Conservation (phyloP, 768 basidiomycete species). For the Suillus luteus region DNA sequence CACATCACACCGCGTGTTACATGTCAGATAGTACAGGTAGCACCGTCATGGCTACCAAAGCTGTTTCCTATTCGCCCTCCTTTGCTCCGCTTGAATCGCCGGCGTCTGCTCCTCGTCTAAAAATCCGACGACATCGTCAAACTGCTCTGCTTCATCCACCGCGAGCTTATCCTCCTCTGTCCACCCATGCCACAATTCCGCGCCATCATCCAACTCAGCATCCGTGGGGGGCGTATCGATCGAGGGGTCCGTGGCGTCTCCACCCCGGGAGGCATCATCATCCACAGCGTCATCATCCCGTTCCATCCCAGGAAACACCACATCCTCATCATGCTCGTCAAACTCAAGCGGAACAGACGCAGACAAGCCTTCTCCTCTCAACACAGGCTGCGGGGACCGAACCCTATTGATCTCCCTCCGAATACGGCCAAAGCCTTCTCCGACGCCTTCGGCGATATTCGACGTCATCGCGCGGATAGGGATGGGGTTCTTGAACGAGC, state of each 20-base stretch:
- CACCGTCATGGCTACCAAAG: slow-evolving; percentile 7
- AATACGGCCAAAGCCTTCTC: slow-evolving; percentile 61
- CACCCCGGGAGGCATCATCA: slow-evolving; percentile 29
- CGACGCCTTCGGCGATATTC: slow-evolving; percentile 55
- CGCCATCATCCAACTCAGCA: slow-evolving; percentile 13
- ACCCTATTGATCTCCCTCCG: slow-evolving; percentile 56
- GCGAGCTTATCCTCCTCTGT: slow-evolving; percentile 32
- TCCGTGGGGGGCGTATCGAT: slow-evolving; percentile 43
- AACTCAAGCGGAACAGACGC: slow-evolving; percentile 50
- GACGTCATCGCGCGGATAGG: slow-evolving; percentile 57
- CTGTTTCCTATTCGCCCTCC: slow-evolving; percentile 13
- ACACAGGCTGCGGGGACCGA: slow-evolving; percentile 43
- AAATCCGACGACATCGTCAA: slow-evolving; percentile 36
- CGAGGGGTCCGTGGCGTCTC: slow-evolving; percentile 32
- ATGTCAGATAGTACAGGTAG: slow-evolving; percentile 9
- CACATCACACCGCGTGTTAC: not conserved
- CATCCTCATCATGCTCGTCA: slow-evolving; percentile 71
- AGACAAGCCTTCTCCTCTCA: slow-evolving; percentile 22
- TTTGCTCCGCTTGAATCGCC: slow-evolving; percentile 17
- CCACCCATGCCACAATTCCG: slow-evolving; percentile 26
- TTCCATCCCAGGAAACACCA: slow-evolving; percentile 35
- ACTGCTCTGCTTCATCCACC: slow-evolving; percentile 34
- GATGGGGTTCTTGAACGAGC: slow-evolving; percentile 46
- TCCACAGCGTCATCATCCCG: slow-evolving; percentile 20
- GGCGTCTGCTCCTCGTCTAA: slow-evolving; percentile 36